These are phyloP conservation scores for Naganishia randhawae DNA, from an alignment of 768 basidiomycete genomes.

Conservation along the genomic window DNA sequence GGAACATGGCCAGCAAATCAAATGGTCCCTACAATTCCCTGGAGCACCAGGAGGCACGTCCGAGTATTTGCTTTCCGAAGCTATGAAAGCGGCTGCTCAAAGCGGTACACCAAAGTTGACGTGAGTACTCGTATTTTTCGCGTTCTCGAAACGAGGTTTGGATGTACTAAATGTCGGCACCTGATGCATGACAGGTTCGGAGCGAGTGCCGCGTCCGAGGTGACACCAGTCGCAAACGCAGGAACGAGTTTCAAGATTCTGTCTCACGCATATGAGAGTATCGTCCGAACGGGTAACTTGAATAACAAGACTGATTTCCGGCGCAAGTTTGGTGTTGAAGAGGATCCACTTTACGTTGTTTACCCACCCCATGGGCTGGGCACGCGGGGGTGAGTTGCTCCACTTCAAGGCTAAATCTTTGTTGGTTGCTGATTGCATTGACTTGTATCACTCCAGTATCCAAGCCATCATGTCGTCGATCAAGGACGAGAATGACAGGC, in stretches of 20 bases:
- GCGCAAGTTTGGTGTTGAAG: conserved; percentile 44
- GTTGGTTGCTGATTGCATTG: not conserved
- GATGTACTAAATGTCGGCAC: too few relatives aligned
- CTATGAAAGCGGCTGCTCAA: conserved; percentile 53
- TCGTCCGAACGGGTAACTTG: conserved; percentile 50
- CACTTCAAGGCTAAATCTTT: not conserved
- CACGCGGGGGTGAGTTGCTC: conserved; percentile 19
- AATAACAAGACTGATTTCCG: conserved; percentile 53
- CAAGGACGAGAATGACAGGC: conserved; percentile 21
- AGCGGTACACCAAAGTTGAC: conserved; percentile 46
- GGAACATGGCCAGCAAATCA: conserved; percentile 56
- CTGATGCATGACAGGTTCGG: conserved; percentile 50
- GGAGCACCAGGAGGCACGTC: conserved; percentile 59
- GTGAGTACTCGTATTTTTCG: not conserved
- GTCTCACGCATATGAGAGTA: conserved; percentile 53
- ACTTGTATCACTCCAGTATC: not conserved
- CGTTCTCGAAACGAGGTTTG: conserved; percentile 31
- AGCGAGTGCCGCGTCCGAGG: conserved; percentile 50
- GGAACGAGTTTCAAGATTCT: conserved; percentile 51
- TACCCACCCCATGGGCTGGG: conserved; percentile 36
- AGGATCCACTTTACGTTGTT: conserved; percentile 37
- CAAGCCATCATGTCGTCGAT: conserved; percentile 26
- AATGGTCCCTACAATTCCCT: conserved; percentile 60
- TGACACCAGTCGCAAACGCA: conserved; percentile 41
- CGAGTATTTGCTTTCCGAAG: conserved; percentile 57